A percentile compares a stretch with the other conserved stretches of the same genome.
phyloP scores from a whole-genome alignment of 2,329 filamentous ascomycete genomes.

The Ascomycota sp. region DNA sequence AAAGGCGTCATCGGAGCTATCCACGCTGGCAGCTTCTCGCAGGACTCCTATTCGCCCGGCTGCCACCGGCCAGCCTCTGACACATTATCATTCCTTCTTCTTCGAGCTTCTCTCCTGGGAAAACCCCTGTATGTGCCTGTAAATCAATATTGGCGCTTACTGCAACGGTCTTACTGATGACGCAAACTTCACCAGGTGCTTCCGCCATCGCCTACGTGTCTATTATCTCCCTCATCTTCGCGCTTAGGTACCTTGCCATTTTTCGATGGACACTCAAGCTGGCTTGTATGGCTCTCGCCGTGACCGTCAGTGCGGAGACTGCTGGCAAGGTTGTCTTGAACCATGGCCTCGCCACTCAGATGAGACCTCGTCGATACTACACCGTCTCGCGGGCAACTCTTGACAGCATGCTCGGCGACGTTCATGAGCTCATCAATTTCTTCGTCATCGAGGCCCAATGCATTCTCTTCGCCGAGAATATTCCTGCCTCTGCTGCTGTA shows the following conservation, averaged over 20 bases:
- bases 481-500: conserved; percentile 38
- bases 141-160: not conserved
- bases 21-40: conserved; percentile 35
- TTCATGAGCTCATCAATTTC: conserved; percentile 51
- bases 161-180: conserved; percentile 1
- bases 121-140: conserved; percentile 33
- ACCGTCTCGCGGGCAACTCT: conserved; percentile 42
- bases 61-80: conserved; percentile 41
- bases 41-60: conserved; percentile 30
- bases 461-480: conserved; percentile 47
- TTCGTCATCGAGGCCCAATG: conserved; percentile 51
- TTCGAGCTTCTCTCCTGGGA: conserved; percentile 49
- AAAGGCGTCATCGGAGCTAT: conserved; percentile 35
- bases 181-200: conserved; percentile 23
- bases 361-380: conserved; percentile 48
- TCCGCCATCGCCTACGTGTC: conserved; percentile 43
- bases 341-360: conserved; percentile 41
- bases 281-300: conserved; percentile 39
- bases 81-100: conserved; percentile 54
- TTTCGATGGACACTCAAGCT: conserved; percentile 45
- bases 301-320: conserved; percentile 40
- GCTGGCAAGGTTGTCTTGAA: conserved; percentile 39
- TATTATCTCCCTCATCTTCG: conserved; percentile 38
- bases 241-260: conserved; percentile 43
- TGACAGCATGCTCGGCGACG: conserved; percentile 38